Evolutionary conservation across 768 basidiomycete genomes (phyloP), one percentile per base, ranked within the genome.

Genomic region (Rhodotorula diobovata): DNA sequence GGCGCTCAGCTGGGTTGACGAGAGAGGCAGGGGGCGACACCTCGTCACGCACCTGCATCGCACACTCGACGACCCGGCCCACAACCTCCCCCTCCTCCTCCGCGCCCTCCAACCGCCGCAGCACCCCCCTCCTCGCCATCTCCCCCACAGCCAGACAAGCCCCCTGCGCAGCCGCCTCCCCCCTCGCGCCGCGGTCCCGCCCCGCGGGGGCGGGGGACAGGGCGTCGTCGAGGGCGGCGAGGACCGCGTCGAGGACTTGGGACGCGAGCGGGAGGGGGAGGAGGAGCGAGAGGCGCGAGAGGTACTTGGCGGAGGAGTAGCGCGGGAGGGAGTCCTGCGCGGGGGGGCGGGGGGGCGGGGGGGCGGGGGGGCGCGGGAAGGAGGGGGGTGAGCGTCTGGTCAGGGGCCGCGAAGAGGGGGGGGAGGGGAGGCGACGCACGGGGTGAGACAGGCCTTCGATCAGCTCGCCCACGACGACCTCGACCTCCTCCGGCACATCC

Each of bases 81-180:
- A 97, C 82, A 58, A 84, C 83, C 57, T 85, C 82, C 45, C 83
- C 80, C 28, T 21, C 18, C n/a, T 85, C 82, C 45, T 83, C 80
- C 28, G 12, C 18, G 20, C 34, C 37, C 45, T 83, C 80, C 15
- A 55, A 30, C 2, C 34, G 53, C 1, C 83, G 79, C 34, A 97
- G 82, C 37, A 70, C 84, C 60, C 87, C 89, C 76, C 93, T 83
- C 57, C 96, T 86, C 50, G 91, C 90, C 83, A 96, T 86, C 82
- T 98, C 95, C 30, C 95, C 95, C 73, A 90, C 88, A 25, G 92
- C 91, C 43, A 98, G 84, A 78, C 89, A 92, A 21, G 91, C 89
- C 10, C 96, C 96, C 81, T 99, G 96, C 93, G 94, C 96, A 62
- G 90, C 90, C 70, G 85, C 84, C 80, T 97, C 93, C 37, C 93